Conservation (phyloP, 169 alveolate species). For the Amoebophrya sp. region DNA sequence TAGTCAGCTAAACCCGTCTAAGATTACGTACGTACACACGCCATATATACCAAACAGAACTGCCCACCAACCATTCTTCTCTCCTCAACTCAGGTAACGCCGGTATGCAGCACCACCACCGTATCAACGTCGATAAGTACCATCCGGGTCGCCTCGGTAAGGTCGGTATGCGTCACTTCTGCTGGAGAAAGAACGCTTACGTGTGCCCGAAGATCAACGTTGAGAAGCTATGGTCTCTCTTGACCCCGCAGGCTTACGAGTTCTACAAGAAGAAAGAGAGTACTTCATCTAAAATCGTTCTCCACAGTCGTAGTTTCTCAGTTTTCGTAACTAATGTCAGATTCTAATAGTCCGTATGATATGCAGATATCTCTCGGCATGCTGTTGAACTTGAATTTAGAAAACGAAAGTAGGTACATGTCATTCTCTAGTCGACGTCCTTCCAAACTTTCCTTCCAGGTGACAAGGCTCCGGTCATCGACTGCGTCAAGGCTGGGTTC, state of each 20-base stretch:
- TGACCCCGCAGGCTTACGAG: conserved; percentile 60
- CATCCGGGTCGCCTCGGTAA: conserved; percentile 98
- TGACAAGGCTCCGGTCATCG: conserved; percentile 90
- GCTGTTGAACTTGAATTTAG: too few species aligned
- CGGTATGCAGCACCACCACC: conserved; percentile 91
- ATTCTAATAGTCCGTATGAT: neutral
- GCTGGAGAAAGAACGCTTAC: conserved; percentile 74
- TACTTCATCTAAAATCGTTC: neutral
- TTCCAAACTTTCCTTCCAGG: too few species aligned
- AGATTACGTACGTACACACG: too few species aligned
- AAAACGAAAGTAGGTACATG: too few species aligned
- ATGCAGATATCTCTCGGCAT: too few species aligned
- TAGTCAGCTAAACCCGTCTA: too few species aligned
- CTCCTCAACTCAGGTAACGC: conserved; percentile 67
- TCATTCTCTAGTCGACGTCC: too few species aligned
- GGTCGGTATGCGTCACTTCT: conserved; percentile 95
- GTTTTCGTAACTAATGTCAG: neutral
- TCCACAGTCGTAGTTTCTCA: neutral
- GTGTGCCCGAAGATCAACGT: conserved; percentile 80
- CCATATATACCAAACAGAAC: too few species aligned
- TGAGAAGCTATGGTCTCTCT: conserved; percentile 85
- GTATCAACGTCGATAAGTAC: conserved; percentile 80
- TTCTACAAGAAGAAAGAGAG: neutral
- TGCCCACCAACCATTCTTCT: too few species aligned
- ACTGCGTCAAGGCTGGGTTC: conserved; percentile 88